Conservation (phyloP, 2,329 filamentous ascomycete species). For the Alternaria arbusti region DNA sequence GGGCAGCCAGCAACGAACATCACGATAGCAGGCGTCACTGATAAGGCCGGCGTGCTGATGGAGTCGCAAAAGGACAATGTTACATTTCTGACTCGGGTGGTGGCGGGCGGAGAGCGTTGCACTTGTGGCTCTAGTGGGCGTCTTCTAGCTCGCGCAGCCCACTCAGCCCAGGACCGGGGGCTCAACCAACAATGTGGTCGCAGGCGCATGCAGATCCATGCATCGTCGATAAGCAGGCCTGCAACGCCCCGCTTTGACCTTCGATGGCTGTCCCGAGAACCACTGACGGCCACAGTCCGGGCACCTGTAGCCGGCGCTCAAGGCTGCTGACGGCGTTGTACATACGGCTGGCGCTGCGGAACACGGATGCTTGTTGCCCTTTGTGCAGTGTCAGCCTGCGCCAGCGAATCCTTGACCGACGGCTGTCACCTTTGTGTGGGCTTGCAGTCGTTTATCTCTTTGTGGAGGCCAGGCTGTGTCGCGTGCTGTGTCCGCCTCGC, state of each 20-base stretch:
- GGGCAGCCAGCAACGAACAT: background rate
- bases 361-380: background rate
- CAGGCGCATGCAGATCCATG: conserved; percentile 3
- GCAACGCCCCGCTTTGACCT: conserved; percentile 2
- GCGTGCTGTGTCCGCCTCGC: conserved; percentile 34
- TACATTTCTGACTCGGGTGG: conserved; percentile 8
- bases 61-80: conserved; percentile 1
- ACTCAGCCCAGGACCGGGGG: background rate
- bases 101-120: conserved; percentile 7
- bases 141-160: conserved; percentile 19
- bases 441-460: background rate
- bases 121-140: conserved; percentile 1
- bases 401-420: background rate
- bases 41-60: background rate
- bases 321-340: background rate
- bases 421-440: conserved; percentile 1
- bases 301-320: conserved; percentile 8
- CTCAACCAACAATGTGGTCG: conserved; percentile 13
- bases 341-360: background rate
- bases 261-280: conserved; percentile 11
- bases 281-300: conserved; percentile 13
- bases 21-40: background rate
- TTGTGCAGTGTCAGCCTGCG: background rate
- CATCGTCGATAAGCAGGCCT: conserved; percentile 9
- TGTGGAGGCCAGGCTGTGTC: conserved; percentile 26